Base-by-base conservation (phyloP, 345 rosid genomes). In the Theobroma cacao region DNA sequence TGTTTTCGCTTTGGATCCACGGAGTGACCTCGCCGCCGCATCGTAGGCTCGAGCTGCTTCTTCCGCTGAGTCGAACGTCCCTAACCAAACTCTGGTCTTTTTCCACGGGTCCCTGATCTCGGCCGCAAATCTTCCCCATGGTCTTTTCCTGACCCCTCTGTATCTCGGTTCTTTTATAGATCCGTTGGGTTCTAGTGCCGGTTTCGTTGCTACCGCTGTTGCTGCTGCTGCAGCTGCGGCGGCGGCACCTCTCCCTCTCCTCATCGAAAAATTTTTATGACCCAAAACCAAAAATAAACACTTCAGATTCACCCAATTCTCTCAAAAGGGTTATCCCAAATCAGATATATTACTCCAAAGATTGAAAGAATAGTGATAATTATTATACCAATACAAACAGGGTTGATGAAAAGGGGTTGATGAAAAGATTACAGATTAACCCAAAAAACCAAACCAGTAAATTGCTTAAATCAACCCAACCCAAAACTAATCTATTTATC, bases 21-120 rank as follows among this genome's bases (percentile, higher is more conserved):
- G 95, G 78, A 95, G 92, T 56, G 63, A 80, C 45, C 91, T 87
- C 20, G 98, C 98, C 36, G 99, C 98, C 10, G 89, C 80, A 45
- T 95, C 99, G 83, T 95, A 95, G 30, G 99, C 98, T 14, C 88
- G 88, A 2, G 99, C 99, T 0, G 99, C 99, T 1, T 93, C 99
- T 38, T 86, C 94, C 4, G 98, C 98, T n/a, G 98, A 90, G 59
- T 91, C 92, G 53, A 92, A 95, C 31, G 98, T 95, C 18, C 98
- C 99, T 6, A 95, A 91, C 99, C 99, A 93, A 0, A 95, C 99
- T 1, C 98, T 81, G 1, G 97, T 84, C 72, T 93, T 95, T 73
- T 92, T 95, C 83, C 85, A 75, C 0, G 99, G 99, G 82, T 95
- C 97, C 62, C 99, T 88, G 90, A 95, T 95, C 92, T 95, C 99